Base-by-base conservation (phyloP, 75 land plant genomes). In the Picea glauca region DNA sequence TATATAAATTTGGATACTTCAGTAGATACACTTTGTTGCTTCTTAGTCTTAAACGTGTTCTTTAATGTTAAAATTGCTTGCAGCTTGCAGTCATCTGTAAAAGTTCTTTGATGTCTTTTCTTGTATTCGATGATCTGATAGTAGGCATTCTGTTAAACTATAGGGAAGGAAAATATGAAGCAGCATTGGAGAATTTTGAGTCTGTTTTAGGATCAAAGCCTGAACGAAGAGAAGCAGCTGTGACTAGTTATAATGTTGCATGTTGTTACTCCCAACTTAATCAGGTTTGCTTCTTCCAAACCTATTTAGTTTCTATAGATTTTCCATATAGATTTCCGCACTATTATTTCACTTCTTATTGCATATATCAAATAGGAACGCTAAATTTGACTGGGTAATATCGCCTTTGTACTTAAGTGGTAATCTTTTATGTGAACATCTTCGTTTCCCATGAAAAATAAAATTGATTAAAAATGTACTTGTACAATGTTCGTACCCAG, bases 251-350 rank as follows among this genome's bases (percentile, higher is more conserved):
- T 83, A 97, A 97, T 84, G 95, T 97, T 21, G 99, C 99, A 1
- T 97, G 98, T 78, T 97, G 99, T 82, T 97, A 94, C 76, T 91
- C 99, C 17, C 89, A 91, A 84, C 91, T 97, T 58, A 92, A 94
- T 81, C 93, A 93, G 93, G 98, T 95, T 86, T 20, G 18, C 58
- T 33, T 70, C 17, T n/a, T 70, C 9, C 73, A 38, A n/a, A 2
- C 23, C 3, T 31, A 40, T 60, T 13, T 31, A 79, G n/a, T 23
- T 23, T 62, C 2, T 17, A 4, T 79, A 57, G 13, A 23, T 54
- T 35, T 77, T 79, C 32, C 38, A 21, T 46, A 77, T 77, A 6
- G 15, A 30, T 38, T 30, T 17, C 26, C 12, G 6, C 26, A 64
- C 31, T 46, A 14, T 15, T 13, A 30, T 62, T 20, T 3, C 32